Conservation (phyloP, 2,329 filamentous ascomycete genomes). For the Aspergillus proliferans region DNA sequence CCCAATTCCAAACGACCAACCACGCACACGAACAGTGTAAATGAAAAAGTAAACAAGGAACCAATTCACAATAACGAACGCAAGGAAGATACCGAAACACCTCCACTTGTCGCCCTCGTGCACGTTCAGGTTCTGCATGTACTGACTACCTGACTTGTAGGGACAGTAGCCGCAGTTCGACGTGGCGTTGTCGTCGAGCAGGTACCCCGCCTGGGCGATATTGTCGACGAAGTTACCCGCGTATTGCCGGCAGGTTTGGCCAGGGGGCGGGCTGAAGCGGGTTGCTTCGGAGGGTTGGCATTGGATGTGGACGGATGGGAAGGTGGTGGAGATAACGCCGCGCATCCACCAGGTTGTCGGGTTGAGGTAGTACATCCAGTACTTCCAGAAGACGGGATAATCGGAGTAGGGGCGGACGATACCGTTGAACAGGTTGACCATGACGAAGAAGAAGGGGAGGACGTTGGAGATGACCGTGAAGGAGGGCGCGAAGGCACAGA, state of each 20-base stretch:
- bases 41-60: constrained; percentile 70
- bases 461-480: constrained; percentile 73
- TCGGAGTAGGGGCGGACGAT: constrained; percentile 62
- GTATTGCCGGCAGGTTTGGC: constrained; percentile 60
- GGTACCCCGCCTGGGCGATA: constrained; percentile 51
- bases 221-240: constrained; percentile 52
- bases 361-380: constrained; percentile 65
- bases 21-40: constrained; percentile 63
- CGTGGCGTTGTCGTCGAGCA: constrained; percentile 56
- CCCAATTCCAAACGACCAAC: constrained; percentile 65
- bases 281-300: constrained; percentile 56
- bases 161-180: constrained; percentile 64
- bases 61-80: constrained; percentile 66
- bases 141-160: constrained; percentile 60
- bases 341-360: constrained; percentile 67
- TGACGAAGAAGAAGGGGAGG: constrained; percentile 74
- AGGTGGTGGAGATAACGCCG: constrained; percentile 60
- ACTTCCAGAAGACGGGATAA: constrained; percentile 65
- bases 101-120: constrained; percentile 60
- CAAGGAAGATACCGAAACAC: constrained; percentile 66
- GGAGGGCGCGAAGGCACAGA: constrained; percentile 71
- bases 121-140: constrained; percentile 55
- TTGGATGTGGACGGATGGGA: constrained; percentile 46
- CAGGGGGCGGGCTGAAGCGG: constrained; percentile 59
- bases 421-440: constrained; percentile 71